Base-by-base conservation (phyloP, 495 filamentous ascomycete species). In the Letharia lupina region DNA sequence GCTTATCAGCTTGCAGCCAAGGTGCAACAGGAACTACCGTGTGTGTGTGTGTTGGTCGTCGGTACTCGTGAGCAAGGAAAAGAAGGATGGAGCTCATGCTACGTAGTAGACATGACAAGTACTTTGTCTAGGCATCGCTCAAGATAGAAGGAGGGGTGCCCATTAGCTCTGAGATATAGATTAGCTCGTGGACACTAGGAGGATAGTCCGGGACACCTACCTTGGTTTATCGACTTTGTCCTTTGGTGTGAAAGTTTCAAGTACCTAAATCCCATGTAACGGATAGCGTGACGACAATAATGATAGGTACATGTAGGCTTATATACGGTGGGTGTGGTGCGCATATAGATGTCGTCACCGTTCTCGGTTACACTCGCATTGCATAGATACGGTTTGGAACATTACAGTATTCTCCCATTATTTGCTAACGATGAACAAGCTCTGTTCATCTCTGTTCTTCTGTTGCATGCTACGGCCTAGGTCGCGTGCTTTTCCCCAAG, bases 1-100 rank as follows among this genome's bases (percentile, higher is more conserved):
- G 57, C 62, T 67, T 67, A 64, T 50, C 62, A 60, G 50, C 8
- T 47, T 37, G 33, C 61, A 37, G 40, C 44, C 40, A 33, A n/a
- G 48, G 5, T 28, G n/a, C n/a, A 54, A 31, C 23, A 31, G 35
- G 4, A 12, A 12, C 0, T 23, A 60, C 3, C n/a, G 13, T 54
- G 11, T 47, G 23, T 28, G 23, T 28, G 23, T 47, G 20, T 57
- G 54, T 37, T 35, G 54, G 54, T 10, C 6, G 54, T 20, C 54
- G 54, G 11, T 37, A 37, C 1, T 37, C 1, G 28, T 37, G 15
- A 10, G 54, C 4, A 15, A 37, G 15, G 33, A 16, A 15, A 20
- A 20, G 33, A 57, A 37, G 54, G 54, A 57, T 35, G 54, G 54
- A 57, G 54, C 6, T 20, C 16, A 8, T 31, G 13, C 5, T 37